These are phyloP conservation scores for Chloranthus sessilifolius DNA, from an alignment of 164 flowering plant species.

Conservation along the genomic window DNA sequence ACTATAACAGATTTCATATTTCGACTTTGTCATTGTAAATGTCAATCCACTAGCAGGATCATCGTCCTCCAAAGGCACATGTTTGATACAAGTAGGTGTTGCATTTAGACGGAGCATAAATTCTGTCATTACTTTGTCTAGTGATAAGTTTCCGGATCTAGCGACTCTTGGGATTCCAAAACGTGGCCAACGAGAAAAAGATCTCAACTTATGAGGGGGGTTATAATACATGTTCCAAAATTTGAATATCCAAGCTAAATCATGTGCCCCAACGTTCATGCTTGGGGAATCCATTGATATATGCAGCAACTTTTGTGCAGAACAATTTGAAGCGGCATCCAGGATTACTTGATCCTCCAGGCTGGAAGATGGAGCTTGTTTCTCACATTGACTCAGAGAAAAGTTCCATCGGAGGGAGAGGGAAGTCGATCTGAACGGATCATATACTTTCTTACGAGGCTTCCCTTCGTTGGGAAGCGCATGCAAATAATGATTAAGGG, in stretches of 20 bases:
- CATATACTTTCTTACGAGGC: slow-evolving; percentile 72
- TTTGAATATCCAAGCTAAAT: slow-evolving; percentile 85
- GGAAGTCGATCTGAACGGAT: slow-evolving; percentile 91
- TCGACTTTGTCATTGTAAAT: slow-evolving; percentile 69
- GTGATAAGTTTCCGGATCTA: slow-evolving; percentile 91
- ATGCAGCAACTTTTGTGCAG: slow-evolving; percentile 27
- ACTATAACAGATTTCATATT: slow-evolving; percentile 69
- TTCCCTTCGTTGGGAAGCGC: slow-evolving; percentile 83
- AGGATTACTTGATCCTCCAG: slow-evolving; percentile 14
- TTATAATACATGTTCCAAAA: slow-evolving; percentile 75
- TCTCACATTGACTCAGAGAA: slow-evolving; percentile 49
- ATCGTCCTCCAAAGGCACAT: slow-evolving; percentile 73
- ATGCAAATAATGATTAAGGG: slow-evolving; percentile 80
- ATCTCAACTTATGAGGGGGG: slow-evolving; percentile 92
- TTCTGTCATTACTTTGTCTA: slow-evolving; percentile 96
- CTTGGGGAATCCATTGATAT: slow-evolving; percentile 38
- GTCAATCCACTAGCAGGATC: slow-evolving; percentile 96
- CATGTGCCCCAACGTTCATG: slow-evolving; percentile 82
- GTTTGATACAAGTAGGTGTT: slow-evolving; percentile 66
- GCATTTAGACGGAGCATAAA: slow-evolving; percentile 84
- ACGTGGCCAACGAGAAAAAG: slow-evolving; percentile 94
- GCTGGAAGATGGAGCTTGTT: slow-evolving; percentile 30
- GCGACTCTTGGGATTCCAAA: slow-evolving; percentile 81
- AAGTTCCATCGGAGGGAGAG: slow-evolving; percentile 90
- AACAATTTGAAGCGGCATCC: slow-evolving; percentile 33